phyloP scores from a whole-genome alignment of 164 flowering plant species.

The Piper betle region DNA sequence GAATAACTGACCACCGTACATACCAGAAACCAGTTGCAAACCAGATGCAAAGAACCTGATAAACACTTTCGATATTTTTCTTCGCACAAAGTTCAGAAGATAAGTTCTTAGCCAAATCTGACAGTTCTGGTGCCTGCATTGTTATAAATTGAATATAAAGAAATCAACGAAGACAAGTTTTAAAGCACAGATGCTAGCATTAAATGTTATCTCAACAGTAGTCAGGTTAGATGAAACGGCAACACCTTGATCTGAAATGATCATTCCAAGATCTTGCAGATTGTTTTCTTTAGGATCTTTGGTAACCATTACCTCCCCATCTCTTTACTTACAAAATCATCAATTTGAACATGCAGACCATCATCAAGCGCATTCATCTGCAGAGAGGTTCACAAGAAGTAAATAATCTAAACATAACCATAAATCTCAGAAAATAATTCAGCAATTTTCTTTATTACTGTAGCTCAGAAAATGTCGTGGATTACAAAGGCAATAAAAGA shows the following conservation, averaged over 20 bases:
- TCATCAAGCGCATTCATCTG: conserved; percentile 69
- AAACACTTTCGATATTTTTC: conserved; percentile 23
- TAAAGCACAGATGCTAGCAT: neutral
- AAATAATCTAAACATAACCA: neutral
- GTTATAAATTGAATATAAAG: neutral
- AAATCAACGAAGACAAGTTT: neutral
- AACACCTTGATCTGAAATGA: conserved; percentile 2
- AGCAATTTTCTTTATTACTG: no score
- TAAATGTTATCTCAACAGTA: conserved; percentile 19
- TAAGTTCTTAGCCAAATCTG: conserved; percentile 16
- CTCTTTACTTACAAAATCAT: conserved; percentile 28
- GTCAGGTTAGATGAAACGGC: conserved; percentile 9
- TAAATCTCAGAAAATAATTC: neutral
- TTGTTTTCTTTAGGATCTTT: conserved; percentile 13
- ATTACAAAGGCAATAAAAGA: no score
- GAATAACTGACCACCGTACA: neutral
- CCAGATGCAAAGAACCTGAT: conserved; percentile 23
- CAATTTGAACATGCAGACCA: conserved; percentile 45
- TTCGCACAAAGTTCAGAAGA: conserved; percentile 9
- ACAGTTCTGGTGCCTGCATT: conserved; percentile 17
- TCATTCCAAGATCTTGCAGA: conserved; percentile 13
- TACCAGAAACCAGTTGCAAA: neutral
- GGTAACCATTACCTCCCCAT: conserved; percentile 12
- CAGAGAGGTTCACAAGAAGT: neutral
- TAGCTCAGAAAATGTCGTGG: no score